Evolutionary conservation across 1,284 basidiomycete genomes (phyloP), one percentile per base, ranked within the genome.

Genomic region (Irpex sp.): DNA sequence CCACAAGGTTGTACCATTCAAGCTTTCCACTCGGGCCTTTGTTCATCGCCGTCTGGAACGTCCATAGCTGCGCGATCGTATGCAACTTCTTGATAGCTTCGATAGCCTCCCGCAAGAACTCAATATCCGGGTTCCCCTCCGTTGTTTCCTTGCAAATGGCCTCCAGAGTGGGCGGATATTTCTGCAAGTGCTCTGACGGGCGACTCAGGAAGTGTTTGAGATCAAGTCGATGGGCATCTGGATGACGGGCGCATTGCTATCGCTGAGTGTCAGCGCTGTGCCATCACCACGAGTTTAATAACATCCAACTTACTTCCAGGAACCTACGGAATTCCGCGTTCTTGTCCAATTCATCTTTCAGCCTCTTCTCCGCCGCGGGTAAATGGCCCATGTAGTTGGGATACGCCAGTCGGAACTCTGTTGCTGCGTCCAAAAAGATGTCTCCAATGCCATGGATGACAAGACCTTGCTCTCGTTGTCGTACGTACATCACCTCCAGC

Each of bases 361-460:
- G 79, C 63, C 89, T 79, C 73, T 90, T 90, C 74, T 97, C 95
- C 0, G 95, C 95, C 5, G 91, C 77, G 0, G 96, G 94, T 61
- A 95, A 85, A 70, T 92, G 88, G 2, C 93, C 92, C 21, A 96
- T 86, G 69, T 98, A 98, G 11, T 83, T 81, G 0, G 93, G 92
- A 75, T 99, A 99, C 2, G 89, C 87, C 6, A 87, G 79, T 40
- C 92, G 84, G 79, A 98, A 98, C 71, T 96, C 92, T 1, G 93
- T 89, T 0, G 94, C 94, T 0, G 94, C 91, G 15, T 89, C 86
- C 58, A 98, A 79, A 72, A 98, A 93, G 60, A 98, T 87, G 72
- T 98, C 96, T 0, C 96, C 97, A 55, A 98, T 92, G 55, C 83
- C 84, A 66, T 91, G 86, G 51, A 98, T 90, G 57, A 98, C 82